phyloP scores from a whole-genome alignment of 2,329 filamentous ascomycete species.

The Penicillium sp. region DNA sequence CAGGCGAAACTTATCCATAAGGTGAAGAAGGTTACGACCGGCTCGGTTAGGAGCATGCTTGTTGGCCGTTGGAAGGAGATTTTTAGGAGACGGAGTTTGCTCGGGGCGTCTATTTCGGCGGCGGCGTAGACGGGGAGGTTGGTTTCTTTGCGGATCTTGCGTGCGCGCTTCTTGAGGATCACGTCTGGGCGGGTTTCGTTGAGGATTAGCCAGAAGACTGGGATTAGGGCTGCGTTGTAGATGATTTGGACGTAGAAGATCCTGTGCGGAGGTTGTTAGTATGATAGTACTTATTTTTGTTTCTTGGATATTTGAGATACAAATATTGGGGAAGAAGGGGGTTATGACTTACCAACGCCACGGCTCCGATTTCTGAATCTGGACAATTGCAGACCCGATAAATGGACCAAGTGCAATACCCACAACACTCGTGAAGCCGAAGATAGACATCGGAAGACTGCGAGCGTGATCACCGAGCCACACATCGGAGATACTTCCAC shows the following conservation, averaged over 20 bases:
- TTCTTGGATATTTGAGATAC: not conserved
- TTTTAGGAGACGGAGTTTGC: constrained; percentile 25
- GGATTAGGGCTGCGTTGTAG: constrained; percentile 41
- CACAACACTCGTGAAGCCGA: constrained; percentile 43
- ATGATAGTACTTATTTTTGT: not conserved
- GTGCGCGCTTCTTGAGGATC: constrained; percentile 38
- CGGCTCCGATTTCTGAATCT: constrained; percentile 31
- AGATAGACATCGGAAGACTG: constrained; percentile 44
- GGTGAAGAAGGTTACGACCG: constrained; percentile 43
- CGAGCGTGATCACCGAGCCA: constrained; percentile 39
- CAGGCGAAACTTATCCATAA: constrained; percentile 46
- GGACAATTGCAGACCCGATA: constrained; percentile 39
- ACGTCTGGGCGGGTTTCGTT: constrained; percentile 43
- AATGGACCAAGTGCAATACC: constrained; percentile 47
- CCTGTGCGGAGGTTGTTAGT: constrained; percentile 22
- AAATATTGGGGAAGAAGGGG: too few relatives aligned
- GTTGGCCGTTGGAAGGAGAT: constrained; percentile 41
- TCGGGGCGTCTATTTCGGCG: constrained; percentile 18
- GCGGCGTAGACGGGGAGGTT: constrained; percentile 27
- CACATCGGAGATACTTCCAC: constrained; percentile 35
- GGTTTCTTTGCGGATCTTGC: constrained; percentile 38
- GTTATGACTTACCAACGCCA: constrained; percentile 41
- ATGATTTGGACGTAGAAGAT: constrained; percentile 47
- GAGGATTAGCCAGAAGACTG: constrained; percentile 41
- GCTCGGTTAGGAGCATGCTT: constrained; percentile 41